Evolutionary conservation across 768 basidiomycete genomes (phyloP), one percentile per base, ranked within the genome.

Genomic region (Termitomyces sp.): DNA sequence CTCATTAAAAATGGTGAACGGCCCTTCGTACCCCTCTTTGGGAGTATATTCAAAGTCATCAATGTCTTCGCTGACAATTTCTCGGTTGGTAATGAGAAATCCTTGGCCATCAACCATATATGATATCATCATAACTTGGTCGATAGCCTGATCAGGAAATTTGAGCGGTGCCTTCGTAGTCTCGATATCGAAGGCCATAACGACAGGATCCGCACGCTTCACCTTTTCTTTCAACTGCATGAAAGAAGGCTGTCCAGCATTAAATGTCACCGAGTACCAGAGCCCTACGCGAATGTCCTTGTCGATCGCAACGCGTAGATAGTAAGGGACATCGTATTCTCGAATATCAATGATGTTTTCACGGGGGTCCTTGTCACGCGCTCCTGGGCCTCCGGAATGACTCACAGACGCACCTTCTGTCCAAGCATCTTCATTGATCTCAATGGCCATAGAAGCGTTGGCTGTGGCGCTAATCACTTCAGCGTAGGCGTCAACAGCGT

Each of bases 111-210:
- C 97, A 18, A 99, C 78, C 95, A 99, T 98, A 73, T 98, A 99
- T 45, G 97, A 99, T 62, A 99, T 98, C 97, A 99, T 99, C 96
- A 99, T 99, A 65, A 99, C 94, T 69, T 98, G 95, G 75, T 98
- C 97, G 26, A 92, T 87, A 7, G 85, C 83, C 64, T 94, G 89
- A 75, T 98, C 97, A 1, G 97, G 96, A 68, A 98, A 98, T 72
- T 98, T 98, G 65, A 98, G 84, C n/a, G 97, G 96, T n/a, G 92
- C 90, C 74, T 99, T 99, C 1, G 95, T 96, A 18, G 93, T 95
- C 72, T 99, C 97, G 68, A 99, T 99, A 85, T 98, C 97, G 70
- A 80, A 99, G 0, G 97, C 97, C 92, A 99, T 90, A 53, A 99
- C 94, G 44, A 99, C 94, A 0, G 97, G 97, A 67, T 99, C 97